Conservation (phyloP, 2,329 filamentous ascomycete species). For the Colletotrichum brevisporum region DNA sequence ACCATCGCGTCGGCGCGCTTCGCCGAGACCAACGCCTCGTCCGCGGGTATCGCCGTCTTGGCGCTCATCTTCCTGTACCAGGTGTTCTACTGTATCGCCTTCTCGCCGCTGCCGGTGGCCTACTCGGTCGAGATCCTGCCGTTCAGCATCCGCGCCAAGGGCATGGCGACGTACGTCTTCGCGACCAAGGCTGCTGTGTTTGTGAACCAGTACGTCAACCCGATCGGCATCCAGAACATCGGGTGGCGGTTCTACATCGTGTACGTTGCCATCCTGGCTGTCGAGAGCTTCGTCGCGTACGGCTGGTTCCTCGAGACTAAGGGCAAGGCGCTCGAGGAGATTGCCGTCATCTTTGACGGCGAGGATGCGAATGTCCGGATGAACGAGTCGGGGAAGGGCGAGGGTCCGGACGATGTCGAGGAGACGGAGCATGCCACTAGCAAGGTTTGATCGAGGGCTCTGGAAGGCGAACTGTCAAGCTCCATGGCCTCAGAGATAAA, state of each 20-base stretch:
- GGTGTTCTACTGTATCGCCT: constrained; percentile 67
- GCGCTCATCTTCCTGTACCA: constrained; percentile 55
- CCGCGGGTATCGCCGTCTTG: constrained; percentile 51
- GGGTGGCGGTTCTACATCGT: constrained; percentile 71
- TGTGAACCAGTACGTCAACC: constrained; percentile 60
- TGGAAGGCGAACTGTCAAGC: too few species aligned
- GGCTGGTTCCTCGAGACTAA: constrained; percentile 66
- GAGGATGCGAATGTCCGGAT: constrained; percentile 38
- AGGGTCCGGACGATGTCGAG: constrained; percentile 19
- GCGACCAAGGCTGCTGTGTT: constrained; percentile 48
- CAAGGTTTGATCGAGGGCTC: neutral
- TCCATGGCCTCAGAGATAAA: too few species aligned
- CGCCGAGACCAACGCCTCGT: constrained; percentile 46
- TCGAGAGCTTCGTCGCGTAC: constrained; percentile 62
- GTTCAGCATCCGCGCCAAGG: constrained; percentile 65
- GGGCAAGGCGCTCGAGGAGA: constrained; percentile 65
- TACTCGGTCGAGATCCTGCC: constrained; percentile 69
- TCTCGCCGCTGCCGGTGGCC: constrained; percentile 64
- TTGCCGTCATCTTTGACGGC: constrained; percentile 69
- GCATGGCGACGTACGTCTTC: constrained; percentile 55
- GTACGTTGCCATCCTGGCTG: constrained; percentile 62
- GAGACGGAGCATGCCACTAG: constrained; percentile 30
- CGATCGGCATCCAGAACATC: constrained; percentile 64
- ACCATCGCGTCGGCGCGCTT: constrained; percentile 52
- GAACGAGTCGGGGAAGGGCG: constrained; percentile 17